Conservation (phyloP, 23 red algal species). For the Gracilaria vermiculophylla region DNA sequence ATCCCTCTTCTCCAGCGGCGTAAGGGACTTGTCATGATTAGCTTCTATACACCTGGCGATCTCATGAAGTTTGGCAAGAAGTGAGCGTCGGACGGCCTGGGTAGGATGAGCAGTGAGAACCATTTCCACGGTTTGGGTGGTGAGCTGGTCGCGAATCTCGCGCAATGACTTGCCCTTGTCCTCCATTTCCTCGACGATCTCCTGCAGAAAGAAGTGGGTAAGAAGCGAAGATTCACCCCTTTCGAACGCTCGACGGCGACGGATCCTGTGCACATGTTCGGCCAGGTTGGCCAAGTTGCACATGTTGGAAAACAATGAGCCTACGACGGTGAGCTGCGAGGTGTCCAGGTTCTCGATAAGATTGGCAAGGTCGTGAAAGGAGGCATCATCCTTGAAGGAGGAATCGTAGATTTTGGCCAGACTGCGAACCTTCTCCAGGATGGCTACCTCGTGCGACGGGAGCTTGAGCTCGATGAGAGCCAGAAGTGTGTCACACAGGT, state of each 20-base stretch:
- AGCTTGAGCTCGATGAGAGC: constrained; percentile 37
- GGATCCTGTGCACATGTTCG: constrained; percentile 95
- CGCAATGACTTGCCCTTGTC: constrained; percentile 68
- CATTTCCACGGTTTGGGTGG: constrained; percentile 88
- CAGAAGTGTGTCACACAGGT: constrained; percentile 55
- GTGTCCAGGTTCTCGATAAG: constrained; percentile 70
- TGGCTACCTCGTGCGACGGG: constrained; percentile 8
- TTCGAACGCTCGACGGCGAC: constrained; percentile 80
- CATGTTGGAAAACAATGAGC: constrained; percentile 93
- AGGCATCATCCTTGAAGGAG: constrained; percentile 62
- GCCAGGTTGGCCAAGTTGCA: constrained; percentile 93
- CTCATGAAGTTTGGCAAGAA: constrained; percentile 88
- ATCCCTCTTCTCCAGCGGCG: constrained; percentile 70
- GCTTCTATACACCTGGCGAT: constrained; percentile 80
- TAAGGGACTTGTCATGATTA: constrained; percentile 74
- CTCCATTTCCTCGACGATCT: constrained; percentile 81
- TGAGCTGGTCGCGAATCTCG: constrained; percentile 77
- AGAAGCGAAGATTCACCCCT: constrained; percentile 83
- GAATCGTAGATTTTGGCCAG: constrained; percentile 52
- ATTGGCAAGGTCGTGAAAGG: constrained; percentile 72
- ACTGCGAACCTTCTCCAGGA: constrained; percentile 67
- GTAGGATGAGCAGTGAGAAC: constrained; percentile 99
- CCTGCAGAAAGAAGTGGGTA: constrained; percentile 67
- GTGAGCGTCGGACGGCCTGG: constrained; percentile 87
- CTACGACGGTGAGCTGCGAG: constrained; percentile 76